Evolutionary conservation across 2,329 filamentous ascomycete species (phyloP).

Genomic region (Plectosphaerella plurivora): DNA sequence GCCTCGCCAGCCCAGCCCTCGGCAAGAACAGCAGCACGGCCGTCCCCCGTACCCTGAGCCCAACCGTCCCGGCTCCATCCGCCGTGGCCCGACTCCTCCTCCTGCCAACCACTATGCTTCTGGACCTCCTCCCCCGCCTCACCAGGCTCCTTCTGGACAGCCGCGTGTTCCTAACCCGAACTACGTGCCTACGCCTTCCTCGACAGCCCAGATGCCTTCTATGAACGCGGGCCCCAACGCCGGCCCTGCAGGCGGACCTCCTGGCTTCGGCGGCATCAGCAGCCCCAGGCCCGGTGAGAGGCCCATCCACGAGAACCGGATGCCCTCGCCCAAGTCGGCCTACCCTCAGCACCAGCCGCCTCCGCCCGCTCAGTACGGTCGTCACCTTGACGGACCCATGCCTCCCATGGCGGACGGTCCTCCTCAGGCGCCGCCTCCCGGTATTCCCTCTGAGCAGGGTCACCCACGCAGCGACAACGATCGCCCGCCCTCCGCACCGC

Average conservation of each 20-base stretch:
- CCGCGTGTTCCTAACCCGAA: constrained; percentile 58
- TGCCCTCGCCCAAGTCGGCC: constrained; percentile 84
- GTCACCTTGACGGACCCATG: constrained; percentile 60
- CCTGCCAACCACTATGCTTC: constrained; percentile 43
- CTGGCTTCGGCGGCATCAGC: constrained; percentile 66
- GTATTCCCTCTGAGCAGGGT: constrained; percentile 61
- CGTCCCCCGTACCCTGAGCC: constrained; percentile 12
- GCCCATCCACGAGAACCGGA: constrained; percentile 75
- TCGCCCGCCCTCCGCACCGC: constrained; percentile 71
- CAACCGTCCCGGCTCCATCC: constrained; percentile 27
- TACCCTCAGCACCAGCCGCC: constrained; percentile 71
- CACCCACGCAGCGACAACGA: constrained; percentile 59
- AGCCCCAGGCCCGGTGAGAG: constrained; percentile 83
- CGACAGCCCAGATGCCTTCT: constrained; percentile 30
- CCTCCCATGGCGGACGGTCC: constrained; percentile 65
- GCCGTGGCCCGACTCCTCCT: constrained; percentile 51
- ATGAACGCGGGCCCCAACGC: constrained; percentile 32
- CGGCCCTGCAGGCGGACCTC: constrained; percentile 49
- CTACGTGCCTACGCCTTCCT: constrained; percentile 51
- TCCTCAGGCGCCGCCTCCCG: constrained; percentile 58
- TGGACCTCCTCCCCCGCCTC: constrained; percentile 46
- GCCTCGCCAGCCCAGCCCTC: constrained; percentile 65
- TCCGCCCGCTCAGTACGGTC: constrained; percentile 50
- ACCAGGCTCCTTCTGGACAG: constrained; percentile 28
- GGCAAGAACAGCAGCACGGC: constrained; percentile 63